Percentiles rank a stretch among this genome's conserved stretches.
These are phyloP conservation scores for Benincasa hispida DNA, from an alignment of 306 rosid species.

Conservation along the genomic window DNA sequence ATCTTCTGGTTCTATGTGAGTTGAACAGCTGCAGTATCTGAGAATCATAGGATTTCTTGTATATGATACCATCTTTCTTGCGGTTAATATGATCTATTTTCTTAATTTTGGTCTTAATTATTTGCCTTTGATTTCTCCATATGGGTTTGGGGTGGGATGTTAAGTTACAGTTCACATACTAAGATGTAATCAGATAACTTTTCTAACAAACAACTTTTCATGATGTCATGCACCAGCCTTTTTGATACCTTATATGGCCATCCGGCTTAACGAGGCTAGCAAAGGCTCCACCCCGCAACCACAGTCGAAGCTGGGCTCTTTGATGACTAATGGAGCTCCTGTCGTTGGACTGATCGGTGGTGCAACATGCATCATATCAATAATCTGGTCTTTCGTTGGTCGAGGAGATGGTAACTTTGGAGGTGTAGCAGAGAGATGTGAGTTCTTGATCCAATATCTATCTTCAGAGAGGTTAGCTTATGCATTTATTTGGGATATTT, in stretches of 20 bases:
- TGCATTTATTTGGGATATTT: constrained; percentile 94
- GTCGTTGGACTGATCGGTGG: constrained; percentile 68
- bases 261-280: constrained; percentile 57
- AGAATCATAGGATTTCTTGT: not conserved
- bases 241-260: constrained; percentile 93
- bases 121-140: not conserved
- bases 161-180: not conserved
- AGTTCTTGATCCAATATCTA: constrained; percentile 53
- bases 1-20: not conserved
- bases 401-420: constrained; percentile 59
- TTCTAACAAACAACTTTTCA: not conserved
- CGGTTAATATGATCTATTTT: not conserved
- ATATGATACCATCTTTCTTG: not conserved
- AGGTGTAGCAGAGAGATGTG: constrained; percentile 50
- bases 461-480: constrained; percentile 87
- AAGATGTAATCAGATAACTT: not conserved
- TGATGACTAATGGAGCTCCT: constrained; percentile 54
- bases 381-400: constrained; percentile 58
- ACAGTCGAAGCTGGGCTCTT: constrained; percentile 43
- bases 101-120: not conserved
- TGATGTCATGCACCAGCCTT: constrained; percentile 43
- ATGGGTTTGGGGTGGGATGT: not conserved
- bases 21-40: not conserved
- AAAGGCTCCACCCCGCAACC: constrained; percentile 20
- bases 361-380: constrained; percentile 41